These are phyloP conservation scores for Podaxis sp. DNA, from an alignment of 768 basidiomycete species.

Conservation along the genomic window DNA sequence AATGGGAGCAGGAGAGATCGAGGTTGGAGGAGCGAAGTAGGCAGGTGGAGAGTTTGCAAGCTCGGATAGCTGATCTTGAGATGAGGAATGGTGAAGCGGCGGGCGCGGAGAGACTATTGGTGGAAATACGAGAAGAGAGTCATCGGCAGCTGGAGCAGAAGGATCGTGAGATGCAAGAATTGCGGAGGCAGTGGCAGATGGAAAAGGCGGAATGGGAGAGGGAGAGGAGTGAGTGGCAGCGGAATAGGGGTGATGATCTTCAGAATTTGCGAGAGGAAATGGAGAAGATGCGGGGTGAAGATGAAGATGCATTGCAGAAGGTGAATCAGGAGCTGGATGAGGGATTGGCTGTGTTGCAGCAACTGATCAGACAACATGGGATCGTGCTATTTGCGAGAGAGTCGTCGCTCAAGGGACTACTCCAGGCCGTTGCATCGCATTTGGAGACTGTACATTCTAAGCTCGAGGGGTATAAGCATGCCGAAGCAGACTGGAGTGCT, in stretches of 20 bases:
- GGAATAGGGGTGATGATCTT: slow-evolving; percentile 47
- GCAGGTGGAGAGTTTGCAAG: slow-evolving; percentile 37
- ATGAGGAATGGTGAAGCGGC: slow-evolving; percentile 31
- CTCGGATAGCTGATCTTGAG: slow-evolving; percentile 38
- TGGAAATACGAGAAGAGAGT: slow-evolving; percentile 31
- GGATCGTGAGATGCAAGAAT: slow-evolving; percentile 33
- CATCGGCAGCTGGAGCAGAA: slow-evolving; percentile 38
- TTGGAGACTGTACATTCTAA: slow-evolving; percentile 46
- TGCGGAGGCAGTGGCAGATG: slow-evolving; percentile 38
- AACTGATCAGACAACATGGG: slow-evolving; percentile 53
- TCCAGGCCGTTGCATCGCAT: slow-evolving; percentile 50
- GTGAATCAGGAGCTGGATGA: slow-evolving; percentile 50
- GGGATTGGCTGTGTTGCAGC: slow-evolving; percentile 44
- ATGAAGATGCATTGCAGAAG: slow-evolving; percentile 32
- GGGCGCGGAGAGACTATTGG: slow-evolving; percentile 37
- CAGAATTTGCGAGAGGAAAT: slow-evolving; percentile 42
- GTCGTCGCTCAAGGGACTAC: slow-evolving; percentile 44
- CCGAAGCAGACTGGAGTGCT: slow-evolving; percentile 49
- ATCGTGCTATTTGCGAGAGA: slow-evolving; percentile 56
- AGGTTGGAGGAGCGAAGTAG: slow-evolving; percentile 39
- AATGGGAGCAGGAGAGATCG: slow-evolving; percentile 49
- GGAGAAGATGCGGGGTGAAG: slow-evolving; percentile 41
- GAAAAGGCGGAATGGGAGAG: slow-evolving; percentile 50
- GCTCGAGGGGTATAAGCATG: slow-evolving; percentile 38
- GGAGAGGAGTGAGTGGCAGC: slow-evolving; percentile 47